phyloP scores from a whole-genome alignment of 306 rosid genomes.

The Acacia melanoxylon region DNA sequence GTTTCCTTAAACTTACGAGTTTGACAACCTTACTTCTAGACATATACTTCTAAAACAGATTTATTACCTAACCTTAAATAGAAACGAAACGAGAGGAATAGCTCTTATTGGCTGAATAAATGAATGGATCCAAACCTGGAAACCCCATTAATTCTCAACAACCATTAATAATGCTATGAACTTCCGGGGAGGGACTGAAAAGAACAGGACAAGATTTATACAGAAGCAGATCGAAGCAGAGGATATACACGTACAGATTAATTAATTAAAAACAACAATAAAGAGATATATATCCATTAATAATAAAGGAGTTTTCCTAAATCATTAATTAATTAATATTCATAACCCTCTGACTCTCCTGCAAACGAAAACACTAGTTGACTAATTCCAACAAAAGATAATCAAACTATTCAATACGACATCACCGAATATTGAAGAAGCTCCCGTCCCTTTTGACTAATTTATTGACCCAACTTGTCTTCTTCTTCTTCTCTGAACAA shows the following conservation, averaged over 20 bases:
- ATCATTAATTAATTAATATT: background rate
- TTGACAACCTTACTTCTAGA: too few species aligned
- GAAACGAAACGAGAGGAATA: too few species aligned
- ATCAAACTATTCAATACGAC: background rate
- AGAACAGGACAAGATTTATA: background rate
- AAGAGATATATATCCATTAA: background rate
- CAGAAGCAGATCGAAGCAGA: constrained; percentile 1
- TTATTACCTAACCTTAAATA: too few species aligned
- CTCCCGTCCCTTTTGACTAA: constrained; percentile 2
- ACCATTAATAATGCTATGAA: background rate
- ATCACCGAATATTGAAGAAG: background rate
- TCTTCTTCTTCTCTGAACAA: background rate
- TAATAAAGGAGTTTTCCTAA: background rate
- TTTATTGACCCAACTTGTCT: constrained; percentile 15
- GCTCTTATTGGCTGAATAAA: too few species aligned
- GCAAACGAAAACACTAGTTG: background rate
- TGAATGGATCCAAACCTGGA: too few species aligned
- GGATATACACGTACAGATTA: background rate
- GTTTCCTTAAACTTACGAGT: too few species aligned
- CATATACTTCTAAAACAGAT: too few species aligned
- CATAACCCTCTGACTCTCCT: background rate
- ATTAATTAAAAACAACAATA: background rate
- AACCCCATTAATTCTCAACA: too few species aligned
- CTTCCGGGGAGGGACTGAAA: background rate
- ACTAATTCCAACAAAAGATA: constrained; percentile 16